These are phyloP conservation scores for Saturnispora saitoi DNA, from an alignment of 805 yeast species.

Conservation along the genomic window DNA sequence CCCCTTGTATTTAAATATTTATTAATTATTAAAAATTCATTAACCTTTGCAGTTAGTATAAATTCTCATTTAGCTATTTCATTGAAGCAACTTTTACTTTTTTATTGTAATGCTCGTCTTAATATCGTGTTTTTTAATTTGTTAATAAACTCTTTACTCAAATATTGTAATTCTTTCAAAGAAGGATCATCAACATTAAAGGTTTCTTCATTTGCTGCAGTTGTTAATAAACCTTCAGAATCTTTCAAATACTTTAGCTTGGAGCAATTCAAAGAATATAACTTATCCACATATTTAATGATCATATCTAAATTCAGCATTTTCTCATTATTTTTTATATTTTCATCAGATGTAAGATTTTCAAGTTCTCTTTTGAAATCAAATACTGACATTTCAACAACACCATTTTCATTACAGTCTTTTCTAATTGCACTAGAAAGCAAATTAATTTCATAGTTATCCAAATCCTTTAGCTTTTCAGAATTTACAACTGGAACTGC, in stretches of 20 bases:
- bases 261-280: conserved; percentile 11
- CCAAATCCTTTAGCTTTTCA: conserved; percentile 17
- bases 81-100: neutral
- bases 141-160: conserved; percentile 46
- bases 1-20: neutral
- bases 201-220: conserved; percentile 9
- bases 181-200: neutral
- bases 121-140: conserved; percentile 39
- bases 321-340: conserved; percentile 36
- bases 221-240: neutral
- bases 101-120: conserved; percentile 11
- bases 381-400: conserved; percentile 35
- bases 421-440: conserved; percentile 9
- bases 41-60: neutral
- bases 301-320: conserved; percentile 55
- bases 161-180: conserved; percentile 32
- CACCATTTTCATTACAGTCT: conserved; percentile 12
- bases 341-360: conserved; percentile 34
- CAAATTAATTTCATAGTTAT: conserved; percentile 17
- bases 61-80: neutral
- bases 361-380: conserved; percentile 50
- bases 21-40: neutral
- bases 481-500: conserved; percentile 15
- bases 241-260: conserved; percentile 1
- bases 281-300: conserved; percentile 51